These are phyloP conservation scores for Penicillium occitanis DNA, from an alignment of 2,329 filamentous ascomycete genomes.

Conservation along the genomic window DNA sequence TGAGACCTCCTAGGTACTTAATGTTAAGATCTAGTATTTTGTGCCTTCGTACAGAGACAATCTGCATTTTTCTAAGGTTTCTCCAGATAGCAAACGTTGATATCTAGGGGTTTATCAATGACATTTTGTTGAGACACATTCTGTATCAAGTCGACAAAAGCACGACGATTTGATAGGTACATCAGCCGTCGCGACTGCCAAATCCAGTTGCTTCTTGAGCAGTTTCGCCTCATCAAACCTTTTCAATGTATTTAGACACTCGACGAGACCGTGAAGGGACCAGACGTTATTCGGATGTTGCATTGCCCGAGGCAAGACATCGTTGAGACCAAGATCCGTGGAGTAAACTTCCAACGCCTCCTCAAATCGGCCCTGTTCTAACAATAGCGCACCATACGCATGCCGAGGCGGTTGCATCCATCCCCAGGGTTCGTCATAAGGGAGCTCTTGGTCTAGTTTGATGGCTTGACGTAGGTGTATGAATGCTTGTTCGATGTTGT, in stretches of 20 bases:
- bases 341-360: slow-evolving; percentile 56
- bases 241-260: slow-evolving; percentile 60
- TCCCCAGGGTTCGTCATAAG: slow-evolving; percentile 67
- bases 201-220: slow-evolving; percentile 48
- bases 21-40: too few species aligned
- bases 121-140: neutral
- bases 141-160: slow-evolving; percentile 45
- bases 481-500: slow-evolving; percentile 58
- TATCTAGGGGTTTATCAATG: neutral
- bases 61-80: neutral
- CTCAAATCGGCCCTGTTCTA: slow-evolving; percentile 58
- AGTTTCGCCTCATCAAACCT: slow-evolving; percentile 45
- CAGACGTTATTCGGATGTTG: slow-evolving; percentile 70
- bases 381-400: slow-evolving; percentile 62
- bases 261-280: slow-evolving; percentile 68
- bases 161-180: slow-evolving; percentile 58
- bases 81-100: neutral
- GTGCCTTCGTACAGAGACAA: neutral
- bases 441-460: slow-evolving; percentile 57
- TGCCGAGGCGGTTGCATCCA: slow-evolving; percentile 70
- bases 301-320: slow-evolving; percentile 59
- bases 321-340: slow-evolving; percentile 58
- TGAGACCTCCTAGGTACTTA: too few species aligned
- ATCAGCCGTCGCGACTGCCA: slow-evolving; percentile 57
- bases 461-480: slow-evolving; percentile 56